Evolutionary conservation across 164 flowering plant species (phyloP), one percentile per base, ranked within the genome.

Genomic region (Piper longum): DNA sequence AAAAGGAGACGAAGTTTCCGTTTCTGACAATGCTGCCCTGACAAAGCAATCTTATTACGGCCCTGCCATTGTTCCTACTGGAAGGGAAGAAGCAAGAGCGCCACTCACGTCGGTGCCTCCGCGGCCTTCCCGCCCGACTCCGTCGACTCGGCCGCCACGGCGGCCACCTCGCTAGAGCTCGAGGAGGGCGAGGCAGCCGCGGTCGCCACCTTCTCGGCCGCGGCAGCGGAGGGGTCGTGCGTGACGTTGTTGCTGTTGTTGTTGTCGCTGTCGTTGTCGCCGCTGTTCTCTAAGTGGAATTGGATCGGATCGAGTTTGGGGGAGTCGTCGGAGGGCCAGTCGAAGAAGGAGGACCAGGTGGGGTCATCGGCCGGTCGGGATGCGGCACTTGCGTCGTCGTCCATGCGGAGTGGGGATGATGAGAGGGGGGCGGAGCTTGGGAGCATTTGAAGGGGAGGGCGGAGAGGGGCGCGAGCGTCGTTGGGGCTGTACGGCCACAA

Each of bases 41-140:
- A 7, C 19, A 7, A 56, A 7, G 11, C 4, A 12, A 3, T 19
- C 39, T 43, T 16, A 13, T 54, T 56, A 41, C 17, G 45, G 51
- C 43, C 54, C 51, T 45, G 60, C 63, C 58, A 63, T 41, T 56
- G 17, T 16, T 17, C 11, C 36, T 62, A 45, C 26, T 36, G 48
- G 16, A 55, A 9, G 5, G 41, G 19, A 56, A 55, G 17, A 62
- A 60, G 36, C 14, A 17, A 16, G 26, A 55, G 56, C 48, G 60
- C 58, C 69, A 86, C 96, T 86, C 92, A 89, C 92, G 79, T 26
- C 36, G 36, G 74, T 70, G 69, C 80, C 74, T 81, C 82, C 18
- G 81, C 73, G 18, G 78, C 70, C 61, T 71, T 77, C 19, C 64
- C 78, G 75, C 66, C 82, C 67, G 88, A 80, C 17, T 67, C 80